Percentiles rank a stretch among this genome's conserved stretches.
phyloP scores from a whole-genome alignment of 495 filamentous ascomycete genomes.

The Hypoxylon lenormandii region DNA sequence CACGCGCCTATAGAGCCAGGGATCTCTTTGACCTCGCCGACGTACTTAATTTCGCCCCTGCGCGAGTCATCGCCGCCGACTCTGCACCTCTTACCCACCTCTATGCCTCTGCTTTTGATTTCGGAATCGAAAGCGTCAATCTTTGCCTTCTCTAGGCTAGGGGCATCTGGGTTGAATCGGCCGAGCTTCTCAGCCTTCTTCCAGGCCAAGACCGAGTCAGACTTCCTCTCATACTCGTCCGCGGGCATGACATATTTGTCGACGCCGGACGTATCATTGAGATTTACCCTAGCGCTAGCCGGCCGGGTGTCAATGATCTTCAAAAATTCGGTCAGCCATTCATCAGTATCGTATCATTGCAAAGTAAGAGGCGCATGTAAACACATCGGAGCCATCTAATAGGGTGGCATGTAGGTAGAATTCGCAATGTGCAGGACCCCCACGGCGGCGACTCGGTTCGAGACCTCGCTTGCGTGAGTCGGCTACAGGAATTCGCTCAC shows the following conservation, averaged over 20 bases:
- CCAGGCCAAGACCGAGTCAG: slow-evolving; percentile 90
- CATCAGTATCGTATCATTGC: slow-evolving; percentile 15
- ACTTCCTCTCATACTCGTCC: slow-evolving; percentile 82
- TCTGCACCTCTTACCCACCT: slow-evolving; percentile 72
- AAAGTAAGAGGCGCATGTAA: slow-evolving; percentile 14
- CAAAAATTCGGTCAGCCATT: slow-evolving; percentile 27
- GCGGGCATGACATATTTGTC: slow-evolving; percentile 86
- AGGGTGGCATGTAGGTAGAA: neutral
- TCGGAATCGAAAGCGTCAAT: slow-evolving; percentile 73
- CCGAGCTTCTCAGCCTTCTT: slow-evolving; percentile 92
- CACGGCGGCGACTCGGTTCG: slow-evolving; percentile 14
- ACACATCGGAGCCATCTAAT: neutral
- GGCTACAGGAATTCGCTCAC: slow-evolving; percentile 49
- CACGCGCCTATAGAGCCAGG: slow-evolving; percentile 78
- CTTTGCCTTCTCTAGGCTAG: slow-evolving; percentile 75
- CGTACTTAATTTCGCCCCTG: slow-evolving; percentile 83
- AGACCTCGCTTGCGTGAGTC: slow-evolving; percentile 12
- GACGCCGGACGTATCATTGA: slow-evolving; percentile 80
- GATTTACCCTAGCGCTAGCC: slow-evolving; percentile 74
- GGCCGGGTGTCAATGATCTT: slow-evolving; percentile 87
- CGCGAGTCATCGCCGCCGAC: slow-evolving; percentile 74
- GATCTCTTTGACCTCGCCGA: slow-evolving; percentile 85
- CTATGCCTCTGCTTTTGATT: slow-evolving; percentile 73
- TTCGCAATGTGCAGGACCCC: slow-evolving; percentile 6
- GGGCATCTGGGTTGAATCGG: slow-evolving; percentile 89